Base-by-base conservation (phyloP, 495 filamentous ascomycete genomes). In the Aspergillus asperescens region DNA sequence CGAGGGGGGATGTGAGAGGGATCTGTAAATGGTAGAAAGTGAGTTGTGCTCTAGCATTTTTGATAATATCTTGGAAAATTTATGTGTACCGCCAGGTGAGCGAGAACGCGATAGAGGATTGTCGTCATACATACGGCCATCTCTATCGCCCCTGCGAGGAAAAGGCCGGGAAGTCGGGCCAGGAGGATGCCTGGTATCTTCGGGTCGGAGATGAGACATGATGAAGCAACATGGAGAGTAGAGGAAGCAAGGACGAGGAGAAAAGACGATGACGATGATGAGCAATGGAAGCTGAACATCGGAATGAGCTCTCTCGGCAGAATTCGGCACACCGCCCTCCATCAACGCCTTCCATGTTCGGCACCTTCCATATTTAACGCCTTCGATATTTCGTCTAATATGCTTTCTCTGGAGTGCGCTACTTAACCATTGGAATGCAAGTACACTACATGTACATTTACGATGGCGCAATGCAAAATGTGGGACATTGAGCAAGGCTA, bases 71-170 rank as follows among this genome's bases (percentile, higher is more conserved):
- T 40, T 27, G 51, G 34, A 13, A 44, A 37, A 15, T 40, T 24
- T 47, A 47, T 75, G 73, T 28, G 61, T 71, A 74, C 71, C 71
- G 59, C 67, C 66, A 70, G 68, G 70, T 56, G 74, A 75, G 49
- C 64, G 67, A 45, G 73, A 74, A 57, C 71, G 68, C 6, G 70
- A 64, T 38, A 46, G 63, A 32, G 63, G 66, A 34, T 58, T 67
- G 56, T 79, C 77, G 52, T 77, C 75, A 55, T 80, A 78, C 70
- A 78, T 75, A 38, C 69, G 64, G 44, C 65, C 72, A 29, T 78
- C 70, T 23, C 70, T 63, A 31, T 76, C 68, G 48, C 68, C 62
- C 19, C 63, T 64, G 44, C 62, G 63, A 25, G 61, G 63, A 23
- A 63, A 66, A 0, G 65, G 61, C 52, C 69, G 46, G 19, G 63